Percentiles rank a stretch among this genome's conserved stretches.
Evolutionary conservation across 371 early-diverging fungal genomes (phyloP).

Genomic region (Zopfochytrium polystomum): DNA sequence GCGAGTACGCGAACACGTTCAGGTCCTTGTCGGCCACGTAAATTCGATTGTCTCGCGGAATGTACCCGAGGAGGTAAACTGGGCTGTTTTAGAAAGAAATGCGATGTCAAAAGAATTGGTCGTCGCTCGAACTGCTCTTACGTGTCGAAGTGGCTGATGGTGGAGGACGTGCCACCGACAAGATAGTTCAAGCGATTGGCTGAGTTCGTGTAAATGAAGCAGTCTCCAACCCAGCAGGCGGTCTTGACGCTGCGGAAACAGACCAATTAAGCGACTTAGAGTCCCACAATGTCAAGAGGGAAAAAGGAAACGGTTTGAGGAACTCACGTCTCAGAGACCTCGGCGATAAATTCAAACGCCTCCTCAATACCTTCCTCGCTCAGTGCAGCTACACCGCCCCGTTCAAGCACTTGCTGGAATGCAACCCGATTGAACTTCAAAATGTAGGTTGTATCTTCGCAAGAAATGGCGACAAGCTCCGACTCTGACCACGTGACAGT

Average conservation of each 20-base stretch:
- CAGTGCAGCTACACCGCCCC: conserved; percentile 57
- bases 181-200: conserved; percentile 90
- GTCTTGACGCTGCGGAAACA: conserved; percentile 66
- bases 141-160: conserved; percentile 91
- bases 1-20: conserved; percentile 80
- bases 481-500: conserved; percentile 91
- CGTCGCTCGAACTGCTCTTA: conserved; percentile 28
- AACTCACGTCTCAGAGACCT: conserved; percentile 75
- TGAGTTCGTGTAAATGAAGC: conserved; percentile 92
- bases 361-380: conserved; percentile 94
- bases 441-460: conserved; percentile 90
- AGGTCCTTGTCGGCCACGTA: conserved; percentile 92
- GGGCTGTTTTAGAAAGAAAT: conserved; percentile 40
- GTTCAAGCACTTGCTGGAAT: conserved; percentile 70
- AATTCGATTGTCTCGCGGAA: conserved; percentile 89
- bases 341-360: conserved; percentile 91
- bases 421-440: conserved; percentile 86
- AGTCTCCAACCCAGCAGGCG: conserved; percentile 96
- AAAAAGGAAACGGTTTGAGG: no score
- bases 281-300: conserved; percentile 1
- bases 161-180: conserved; percentile 87
- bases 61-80: conserved; percentile 90
- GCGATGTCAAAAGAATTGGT: background rate
- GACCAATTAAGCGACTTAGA: background rate
- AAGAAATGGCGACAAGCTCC: conserved; percentile 86